Evolutionary conservation across 345 rosid genomes (phyloP).

Genomic region (Syzygium aqueum): DNA sequence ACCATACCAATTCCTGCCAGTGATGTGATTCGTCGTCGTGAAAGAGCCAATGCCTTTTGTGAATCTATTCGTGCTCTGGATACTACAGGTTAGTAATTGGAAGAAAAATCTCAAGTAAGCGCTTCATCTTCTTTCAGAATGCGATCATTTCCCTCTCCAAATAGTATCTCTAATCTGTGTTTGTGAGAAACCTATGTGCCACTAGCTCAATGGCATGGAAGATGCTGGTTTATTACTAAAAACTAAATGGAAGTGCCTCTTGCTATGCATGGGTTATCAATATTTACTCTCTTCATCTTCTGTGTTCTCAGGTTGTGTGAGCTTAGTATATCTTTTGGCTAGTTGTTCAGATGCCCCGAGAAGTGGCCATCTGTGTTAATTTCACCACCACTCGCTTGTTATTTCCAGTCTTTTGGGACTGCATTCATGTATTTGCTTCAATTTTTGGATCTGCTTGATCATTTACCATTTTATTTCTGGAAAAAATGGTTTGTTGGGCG

Average conservation of each 20-base stretch:
- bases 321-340: background rate
- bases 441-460: background rate
- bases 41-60: constrained; percentile 82
- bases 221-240: background rate
- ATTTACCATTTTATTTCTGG: background rate
- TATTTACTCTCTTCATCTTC: background rate
- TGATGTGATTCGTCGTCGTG: constrained; percentile 63
- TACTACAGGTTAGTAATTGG: constrained; percentile 62
- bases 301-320: background rate
- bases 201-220: background rate
- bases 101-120: background rate
- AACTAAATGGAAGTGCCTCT: background rate
- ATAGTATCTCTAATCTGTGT: background rate
- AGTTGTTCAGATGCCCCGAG: background rate
- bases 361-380: background rate
- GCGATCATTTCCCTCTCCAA: background rate
- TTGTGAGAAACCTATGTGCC: background rate
- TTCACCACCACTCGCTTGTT: background rate
- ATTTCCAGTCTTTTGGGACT: background rate
- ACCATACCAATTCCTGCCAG: constrained; percentile 44
- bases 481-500: background rate
- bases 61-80: constrained; percentile 96
- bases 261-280: background rate
- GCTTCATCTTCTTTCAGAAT: background rate
- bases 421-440: background rate